Conservation (phyloP, 2,329 filamentous ascomycete genomes). For the Penicillium psychrosexuale region DNA sequence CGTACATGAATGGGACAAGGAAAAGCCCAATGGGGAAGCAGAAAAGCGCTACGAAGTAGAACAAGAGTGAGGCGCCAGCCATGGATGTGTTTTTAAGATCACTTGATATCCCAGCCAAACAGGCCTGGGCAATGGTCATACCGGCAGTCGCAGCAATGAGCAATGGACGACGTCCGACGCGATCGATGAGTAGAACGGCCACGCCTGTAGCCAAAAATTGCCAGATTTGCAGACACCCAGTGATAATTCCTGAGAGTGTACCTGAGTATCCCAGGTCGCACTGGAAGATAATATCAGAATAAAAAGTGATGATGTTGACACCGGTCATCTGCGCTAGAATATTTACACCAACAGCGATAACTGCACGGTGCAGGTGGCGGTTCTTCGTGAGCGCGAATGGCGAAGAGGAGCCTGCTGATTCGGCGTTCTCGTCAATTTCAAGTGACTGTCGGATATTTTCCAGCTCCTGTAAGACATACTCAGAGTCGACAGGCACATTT, state of each 20-base stretch:
- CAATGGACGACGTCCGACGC: constrained; percentile 40
- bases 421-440: neutral
- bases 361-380: constrained; percentile 25
- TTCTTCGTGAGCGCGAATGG: constrained; percentile 23
- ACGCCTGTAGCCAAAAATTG: constrained; percentile 22
- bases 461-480: constrained; percentile 35
- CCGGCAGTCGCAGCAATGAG: constrained; percentile 28
- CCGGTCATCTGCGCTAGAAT: constrained; percentile 31
- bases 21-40: constrained; percentile 60
- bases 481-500: constrained; percentile 48
- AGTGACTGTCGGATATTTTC: constrained; percentile 48
- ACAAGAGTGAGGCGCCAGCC: constrained; percentile 53
- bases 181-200: constrained; percentile 25
- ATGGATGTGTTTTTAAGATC: constrained; percentile 42
- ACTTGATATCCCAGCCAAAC: constrained; percentile 15
- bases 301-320: constrained; percentile 34
- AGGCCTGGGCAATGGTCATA: constrained; percentile 17
- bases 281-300: constrained; percentile 31
- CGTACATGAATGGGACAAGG: constrained; percentile 59
- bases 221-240: constrained; percentile 28
- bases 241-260: constrained; percentile 21
- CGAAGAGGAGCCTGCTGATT: constrained; percentile 10
- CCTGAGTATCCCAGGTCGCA: constrained; percentile 21
- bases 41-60: constrained; percentile 60
- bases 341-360: constrained; percentile 25